phyloP scores from a whole-genome alignment of 164 flowering plant genomes.

The Dillenia turbinata region DNA sequence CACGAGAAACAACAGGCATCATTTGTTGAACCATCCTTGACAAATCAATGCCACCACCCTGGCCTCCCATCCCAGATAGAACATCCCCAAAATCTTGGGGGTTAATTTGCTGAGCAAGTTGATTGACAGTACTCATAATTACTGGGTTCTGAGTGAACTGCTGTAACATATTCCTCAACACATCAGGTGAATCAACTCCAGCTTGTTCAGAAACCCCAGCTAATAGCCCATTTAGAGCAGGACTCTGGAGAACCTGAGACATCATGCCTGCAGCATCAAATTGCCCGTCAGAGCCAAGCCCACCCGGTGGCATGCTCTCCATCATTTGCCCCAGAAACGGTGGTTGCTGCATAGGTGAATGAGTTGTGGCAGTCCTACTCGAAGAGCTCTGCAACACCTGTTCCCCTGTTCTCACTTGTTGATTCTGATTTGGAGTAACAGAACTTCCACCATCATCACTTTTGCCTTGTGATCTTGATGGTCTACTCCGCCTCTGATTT shows the following conservation, averaged over 20 bases:
- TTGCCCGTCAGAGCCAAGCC: conserved; percentile 33
- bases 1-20: conserved; percentile 95
- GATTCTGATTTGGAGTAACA: conserved; percentile 24
- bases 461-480: conserved; percentile 23
- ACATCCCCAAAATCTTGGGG: conserved; percentile 54
- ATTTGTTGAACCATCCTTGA: conserved; percentile 86
- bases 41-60: conserved; percentile 72
- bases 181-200: conserved; percentile 76
- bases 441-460: conserved; percentile 26
- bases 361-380: conserved; percentile 19
- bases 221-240: conserved; percentile 61
- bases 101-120: conserved; percentile 74
- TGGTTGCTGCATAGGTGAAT: conserved; percentile 13
- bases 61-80: conserved; percentile 59
- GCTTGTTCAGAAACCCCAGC: conserved; percentile 81
- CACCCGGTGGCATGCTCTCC: conserved; percentile 14
- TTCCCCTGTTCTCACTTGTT: conserved; percentile 21
- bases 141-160: conserved; percentile 78
- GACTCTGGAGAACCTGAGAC: conserved; percentile 70
- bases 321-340: conserved; percentile 18
- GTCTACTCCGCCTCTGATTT: conserved; percentile 43
- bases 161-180: conserved; percentile 67
- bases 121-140: conserved; percentile 68
- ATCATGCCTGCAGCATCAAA: conserved; percentile 49
- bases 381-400: conserved; percentile 53